Evolutionary conservation across 176 grass and related monocot genomes (phyloP).

Genomic region (Calamus simplicifolius): DNA sequence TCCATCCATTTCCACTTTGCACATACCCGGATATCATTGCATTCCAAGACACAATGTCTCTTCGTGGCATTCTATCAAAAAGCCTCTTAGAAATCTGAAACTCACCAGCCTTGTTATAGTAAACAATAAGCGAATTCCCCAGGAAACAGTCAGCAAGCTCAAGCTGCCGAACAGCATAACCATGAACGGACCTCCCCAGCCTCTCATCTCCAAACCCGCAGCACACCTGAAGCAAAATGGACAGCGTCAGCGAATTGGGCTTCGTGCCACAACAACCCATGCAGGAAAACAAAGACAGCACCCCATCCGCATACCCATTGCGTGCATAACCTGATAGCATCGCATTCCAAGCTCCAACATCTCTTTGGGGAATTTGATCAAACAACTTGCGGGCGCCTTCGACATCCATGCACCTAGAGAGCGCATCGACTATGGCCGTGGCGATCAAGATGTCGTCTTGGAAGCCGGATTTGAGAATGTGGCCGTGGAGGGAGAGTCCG

Average conservation of each 20-base stretch:
- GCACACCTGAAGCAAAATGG: slow-evolving; percentile 20
- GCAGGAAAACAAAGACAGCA: background rate
- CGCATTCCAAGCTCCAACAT: slow-evolving; percentile 14
- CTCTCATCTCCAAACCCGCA: background rate
- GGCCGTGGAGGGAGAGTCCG: background rate
- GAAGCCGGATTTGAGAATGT: slow-evolving; percentile 4
- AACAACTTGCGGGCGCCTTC: slow-evolving; percentile 10
- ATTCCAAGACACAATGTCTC: slow-evolving; percentile 19
- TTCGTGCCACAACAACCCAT: slow-evolving; percentile 8
- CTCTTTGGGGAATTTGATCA: slow-evolving; percentile 11
- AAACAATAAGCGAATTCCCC: slow-evolving; percentile 22
- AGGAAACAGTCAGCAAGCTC: slow-evolving; percentile 12
- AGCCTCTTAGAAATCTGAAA: slow-evolving; percentile 11
- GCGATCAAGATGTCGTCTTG: background rate
- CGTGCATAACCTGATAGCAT: slow-evolving; percentile 10
- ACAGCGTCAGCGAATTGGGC: slow-evolving; percentile 16
- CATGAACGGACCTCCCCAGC: slow-evolving; percentile 6
- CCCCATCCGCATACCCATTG: background rate
- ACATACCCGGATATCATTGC: slow-evolving; percentile 14
- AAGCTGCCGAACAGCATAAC: slow-evolving; percentile 8
- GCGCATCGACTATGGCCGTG: background rate
- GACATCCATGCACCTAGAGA: background rate
- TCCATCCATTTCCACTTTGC: background rate
- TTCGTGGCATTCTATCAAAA: slow-evolving; percentile 6
- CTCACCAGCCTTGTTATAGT: slow-evolving; percentile 14